Evolutionary conservation across 2,329 filamentous ascomycete species (phyloP).

Genomic region (Gremmenia infestans): DNA sequence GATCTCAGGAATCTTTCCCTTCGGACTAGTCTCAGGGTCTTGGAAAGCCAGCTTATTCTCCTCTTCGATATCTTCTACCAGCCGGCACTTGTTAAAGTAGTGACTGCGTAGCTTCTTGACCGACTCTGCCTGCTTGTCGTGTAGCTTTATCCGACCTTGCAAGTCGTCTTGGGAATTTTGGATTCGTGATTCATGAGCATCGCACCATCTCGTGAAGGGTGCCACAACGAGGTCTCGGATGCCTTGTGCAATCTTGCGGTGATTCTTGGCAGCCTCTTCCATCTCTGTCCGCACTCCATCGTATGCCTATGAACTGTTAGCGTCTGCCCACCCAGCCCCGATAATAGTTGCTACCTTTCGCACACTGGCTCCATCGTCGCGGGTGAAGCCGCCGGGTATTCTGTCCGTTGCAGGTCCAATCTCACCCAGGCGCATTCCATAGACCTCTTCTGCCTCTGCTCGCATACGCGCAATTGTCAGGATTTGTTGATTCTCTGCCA

Average conservation of each 20-base stretch:
- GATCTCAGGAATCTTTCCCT: slow-evolving; percentile 71
- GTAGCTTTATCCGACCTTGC: slow-evolving; percentile 82
- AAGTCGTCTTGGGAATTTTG: slow-evolving; percentile 94
- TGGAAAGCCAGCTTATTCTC: slow-evolving; percentile 98
- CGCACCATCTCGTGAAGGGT: slow-evolving; percentile 94
- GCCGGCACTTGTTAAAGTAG: slow-evolving; percentile 98
- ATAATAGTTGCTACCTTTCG: slow-evolving; percentile 80
- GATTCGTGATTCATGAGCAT: slow-evolving; percentile 84
- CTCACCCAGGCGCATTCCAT: slow-evolving; percentile 73
- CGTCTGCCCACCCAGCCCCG: slow-evolving; percentile 4
- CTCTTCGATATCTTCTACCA: slow-evolving; percentile 94
- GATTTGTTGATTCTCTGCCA: slow-evolving; percentile 91
- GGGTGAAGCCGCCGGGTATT: slow-evolving; percentile 74
- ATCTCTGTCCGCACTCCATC: slow-evolving; percentile 91
- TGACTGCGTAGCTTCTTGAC: slow-evolving; percentile 91
- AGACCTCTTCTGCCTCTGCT: slow-evolving; percentile 89
- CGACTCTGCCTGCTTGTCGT: slow-evolving; percentile 83
- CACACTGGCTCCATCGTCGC: slow-evolving; percentile 92
- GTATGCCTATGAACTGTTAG: slow-evolving; percentile 62
- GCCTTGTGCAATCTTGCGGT: slow-evolving; percentile 93
- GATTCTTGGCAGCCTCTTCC: slow-evolving; percentile 82
- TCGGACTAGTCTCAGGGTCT: slow-evolving; percentile 69
- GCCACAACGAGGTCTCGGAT: slow-evolving; percentile 94
- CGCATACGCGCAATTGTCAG: slow-evolving; percentile 88
- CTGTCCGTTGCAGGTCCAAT: slow-evolving; percentile 81